Conservation (phyloP, 179 eudicot species). For the Beta lomatogona region DNA sequence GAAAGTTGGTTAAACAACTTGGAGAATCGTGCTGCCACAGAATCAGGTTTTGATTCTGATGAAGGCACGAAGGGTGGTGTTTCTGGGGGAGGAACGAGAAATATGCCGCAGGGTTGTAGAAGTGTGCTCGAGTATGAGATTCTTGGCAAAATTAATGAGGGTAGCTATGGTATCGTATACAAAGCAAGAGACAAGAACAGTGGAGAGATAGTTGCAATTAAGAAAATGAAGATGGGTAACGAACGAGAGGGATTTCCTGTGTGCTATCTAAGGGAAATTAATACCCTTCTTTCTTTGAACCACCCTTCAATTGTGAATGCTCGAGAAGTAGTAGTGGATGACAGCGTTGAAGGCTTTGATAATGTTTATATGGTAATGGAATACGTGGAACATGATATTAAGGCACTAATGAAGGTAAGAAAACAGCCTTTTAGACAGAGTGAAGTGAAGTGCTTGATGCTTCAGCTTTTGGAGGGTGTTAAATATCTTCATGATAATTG, state of each 20-base stretch:
- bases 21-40: neutral
- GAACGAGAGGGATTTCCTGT: constrained; percentile 60
- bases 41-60: constrained; percentile 1
- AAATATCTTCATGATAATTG: constrained; percentile 66
- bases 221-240: constrained; percentile 58
- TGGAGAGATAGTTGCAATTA: constrained; percentile 57
- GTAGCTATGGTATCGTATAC: constrained; percentile 64
- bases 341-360: constrained; percentile 37
- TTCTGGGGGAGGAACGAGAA: constrained; percentile 17
- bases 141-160: constrained; percentile 55
- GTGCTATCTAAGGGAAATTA: constrained; percentile 57
- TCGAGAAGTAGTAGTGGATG: constrained; percentile 58
- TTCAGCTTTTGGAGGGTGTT: constrained; percentile 64
- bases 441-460: constrained; percentile 63
- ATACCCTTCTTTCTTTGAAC: constrained; percentile 44
- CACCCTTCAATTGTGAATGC: constrained; percentile 58
- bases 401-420: constrained; percentile 39
- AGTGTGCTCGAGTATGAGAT: constrained; percentile 49
- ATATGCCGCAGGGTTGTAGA: constrained; percentile 50
- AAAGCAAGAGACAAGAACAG: constrained; percentile 55
- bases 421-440: constrained; percentile 51
- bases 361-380: constrained; percentile 63
- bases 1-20: constrained; percentile 24
- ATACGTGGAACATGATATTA: constrained; percentile 65
- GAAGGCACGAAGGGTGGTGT: constrained; percentile 6